Evolutionary conservation across 345 rosid genomes (phyloP).

Genomic region (Nasturtium officinale): DNA sequence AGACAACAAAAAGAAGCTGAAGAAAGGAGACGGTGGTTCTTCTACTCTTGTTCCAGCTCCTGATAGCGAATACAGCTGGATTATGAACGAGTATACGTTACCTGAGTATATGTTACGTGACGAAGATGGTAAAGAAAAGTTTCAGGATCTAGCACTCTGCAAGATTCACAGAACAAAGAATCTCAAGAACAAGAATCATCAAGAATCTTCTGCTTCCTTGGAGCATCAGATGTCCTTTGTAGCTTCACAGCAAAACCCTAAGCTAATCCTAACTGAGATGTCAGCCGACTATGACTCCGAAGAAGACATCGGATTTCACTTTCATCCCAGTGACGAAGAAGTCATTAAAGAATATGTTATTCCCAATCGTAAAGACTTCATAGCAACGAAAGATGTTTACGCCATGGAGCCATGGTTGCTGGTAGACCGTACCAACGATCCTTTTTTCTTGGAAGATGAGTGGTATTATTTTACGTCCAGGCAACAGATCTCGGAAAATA

Average conservation of each 20-base stretch:
- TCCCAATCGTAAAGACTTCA: neutral
- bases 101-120: too few relatives aligned
- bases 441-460: constrained; percentile 1
- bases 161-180: neutral
- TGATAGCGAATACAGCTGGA: neutral
- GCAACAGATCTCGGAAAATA: neutral
- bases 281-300: neutral
- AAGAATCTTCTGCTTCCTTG: neutral
- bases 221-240: too few relatives aligned
- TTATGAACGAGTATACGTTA: neutral
- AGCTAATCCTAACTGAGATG: too few relatives aligned
- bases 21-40: neutral
- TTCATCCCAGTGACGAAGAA: neutral
- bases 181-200: neutral
- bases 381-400: too few relatives aligned
- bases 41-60: neutral
- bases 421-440: neutral
- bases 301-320: neutral
- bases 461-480: constrained; percentile 3
- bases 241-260: too few relatives aligned
- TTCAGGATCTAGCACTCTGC: neutral
- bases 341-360: too few relatives aligned
- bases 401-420: too few relatives aligned
- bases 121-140: neutral
- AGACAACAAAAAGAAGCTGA: neutral